phyloP scores from a whole-genome alignment of 305 asterid genomes.

The Fraxinus ornus region DNA sequence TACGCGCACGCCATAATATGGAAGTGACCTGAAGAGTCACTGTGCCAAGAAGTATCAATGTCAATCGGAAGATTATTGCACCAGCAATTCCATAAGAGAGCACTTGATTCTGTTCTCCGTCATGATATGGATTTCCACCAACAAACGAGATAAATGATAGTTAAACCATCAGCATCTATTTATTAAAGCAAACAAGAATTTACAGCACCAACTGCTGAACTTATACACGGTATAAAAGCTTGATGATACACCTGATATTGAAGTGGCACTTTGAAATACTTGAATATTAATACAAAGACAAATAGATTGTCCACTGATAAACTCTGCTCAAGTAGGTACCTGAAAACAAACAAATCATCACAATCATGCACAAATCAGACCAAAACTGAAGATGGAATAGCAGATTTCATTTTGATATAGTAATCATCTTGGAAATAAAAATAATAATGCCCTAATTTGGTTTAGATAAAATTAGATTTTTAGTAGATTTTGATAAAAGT shows the following conservation, averaged over 20 bases:
- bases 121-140: conserved; percentile 18
- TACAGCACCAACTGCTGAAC: conserved; percentile 17
- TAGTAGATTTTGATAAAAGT: too few relatives aligned
- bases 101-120: conserved; percentile 65
- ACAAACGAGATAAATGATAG: conserved; percentile 13
- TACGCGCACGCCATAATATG: conserved; percentile 1
- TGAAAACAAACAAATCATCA: conserved; percentile 29
- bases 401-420: neutral
- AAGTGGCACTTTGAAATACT: conserved; percentile 86
- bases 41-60: conserved; percentile 91
- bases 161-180: conserved; percentile 6
- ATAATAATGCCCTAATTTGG: neutral
- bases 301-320: conserved; percentile 95
- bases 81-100: conserved; percentile 97
- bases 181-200: conserved; percentile 20
- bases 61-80: conserved; percentile 72
- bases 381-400: neutral
- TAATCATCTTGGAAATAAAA: neutral
- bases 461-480: neutral
- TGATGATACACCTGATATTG: conserved; percentile 63
- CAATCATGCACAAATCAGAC: conserved; percentile 12
- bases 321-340: conserved; percentile 95
- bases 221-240: conserved; percentile 15
- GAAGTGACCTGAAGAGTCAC: conserved; percentile 87
- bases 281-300: conserved; percentile 89